phyloP scores from a whole-genome alignment of 768 basidiomycete species.

The Pisolithus microcarpus region DNA sequence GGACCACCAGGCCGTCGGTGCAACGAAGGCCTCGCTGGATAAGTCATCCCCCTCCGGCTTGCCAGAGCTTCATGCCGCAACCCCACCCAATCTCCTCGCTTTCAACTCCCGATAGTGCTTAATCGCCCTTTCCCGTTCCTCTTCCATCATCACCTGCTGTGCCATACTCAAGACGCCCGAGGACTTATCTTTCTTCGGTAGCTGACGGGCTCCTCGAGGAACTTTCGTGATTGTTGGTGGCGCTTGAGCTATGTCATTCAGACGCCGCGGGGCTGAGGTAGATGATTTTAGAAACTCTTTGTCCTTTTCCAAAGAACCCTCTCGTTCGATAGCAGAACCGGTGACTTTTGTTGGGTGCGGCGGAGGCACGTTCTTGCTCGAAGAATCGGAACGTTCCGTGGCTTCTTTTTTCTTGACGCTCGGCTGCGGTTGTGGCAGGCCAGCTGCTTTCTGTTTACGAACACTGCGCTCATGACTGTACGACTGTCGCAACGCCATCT shows the following conservation, averaged over 20 bases:
- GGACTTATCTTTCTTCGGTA: slow-evolving; percentile 22
- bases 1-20: not conserved
- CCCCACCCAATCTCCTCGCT: slow-evolving; percentile 32
- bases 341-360: slow-evolving; percentile 2
- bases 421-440: slow-evolving; percentile 9
- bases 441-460: slow-evolving; percentile 25
- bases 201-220: slow-evolving; percentile 38
- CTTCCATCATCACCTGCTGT: slow-evolving; percentile 70
- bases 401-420: slow-evolving; percentile 9
- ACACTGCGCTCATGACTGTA: slow-evolving; percentile 42
- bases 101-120: slow-evolving; percentile 63
- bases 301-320: slow-evolving; percentile 8
- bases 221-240: slow-evolving; percentile 57
- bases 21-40: slow-evolving; percentile 1
- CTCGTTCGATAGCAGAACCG: slow-evolving; percentile 15
- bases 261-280: slow-evolving; percentile 52
- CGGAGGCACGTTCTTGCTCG: slow-evolving; percentile 11
- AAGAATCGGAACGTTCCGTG: slow-evolving; percentile 6
- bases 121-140: slow-evolving; percentile 65
- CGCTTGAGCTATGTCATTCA: slow-evolving; percentile 65
- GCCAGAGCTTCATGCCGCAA: slow-evolving; percentile 6
- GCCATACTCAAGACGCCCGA: slow-evolving; percentile 59
- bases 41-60: slow-evolving; percentile 2
- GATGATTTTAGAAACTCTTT: slow-evolving; percentile 46
- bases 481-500: slow-evolving; percentile 52